Conservation (phyloP, 371 early-diverging fungal genomes). For the Dinochytrium kinnereticum region DNA sequence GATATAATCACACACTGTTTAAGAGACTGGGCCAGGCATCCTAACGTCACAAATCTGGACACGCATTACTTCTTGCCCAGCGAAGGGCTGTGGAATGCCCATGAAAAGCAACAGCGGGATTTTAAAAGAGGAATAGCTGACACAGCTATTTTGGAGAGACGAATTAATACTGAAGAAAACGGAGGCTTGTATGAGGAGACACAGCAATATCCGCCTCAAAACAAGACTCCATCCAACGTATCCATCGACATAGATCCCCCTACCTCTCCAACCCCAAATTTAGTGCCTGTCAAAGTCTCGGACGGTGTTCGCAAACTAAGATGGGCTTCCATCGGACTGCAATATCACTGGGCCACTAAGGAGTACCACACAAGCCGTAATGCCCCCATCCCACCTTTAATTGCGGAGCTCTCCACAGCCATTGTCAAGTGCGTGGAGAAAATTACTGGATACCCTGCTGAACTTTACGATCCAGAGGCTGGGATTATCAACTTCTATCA, state of each 20-base stretch:
- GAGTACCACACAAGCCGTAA: conserved; percentile 64
- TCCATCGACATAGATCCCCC: conserved; percentile 44
- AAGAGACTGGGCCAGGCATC: conserved; percentile 67
- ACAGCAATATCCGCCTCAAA: neutral
- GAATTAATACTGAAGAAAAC: neutral
- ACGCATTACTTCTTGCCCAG: conserved; percentile 74
- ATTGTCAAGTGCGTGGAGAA: conserved; percentile 56
- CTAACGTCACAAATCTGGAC: conserved; percentile 83
- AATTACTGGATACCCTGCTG: conserved; percentile 56
- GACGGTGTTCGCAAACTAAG: conserved; percentile 67
- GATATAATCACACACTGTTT: conserved; percentile 67
- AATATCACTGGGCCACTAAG: conserved; percentile 92
- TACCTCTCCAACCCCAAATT: conserved; percentile 30
- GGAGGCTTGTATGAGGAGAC: neutral
- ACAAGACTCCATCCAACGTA: neutral
- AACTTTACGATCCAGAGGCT: conserved; percentile 79
- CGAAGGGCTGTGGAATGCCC: conserved; percentile 70
- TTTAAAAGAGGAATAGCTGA: neutral
- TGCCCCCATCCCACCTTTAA: conserved; percentile 61
- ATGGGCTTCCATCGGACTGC: conserved; percentile 90
- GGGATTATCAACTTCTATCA: conserved; percentile 96
- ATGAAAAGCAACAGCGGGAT: conserved; percentile 38
- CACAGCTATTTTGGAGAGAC: neutral
- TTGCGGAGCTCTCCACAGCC: conserved; percentile 61
- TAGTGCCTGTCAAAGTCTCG: conserved; percentile 26